These are phyloP conservation scores for Paecilomyces variotii DNA, from an alignment of 2,329 filamentous ascomycete species.

Conservation along the genomic window DNA sequence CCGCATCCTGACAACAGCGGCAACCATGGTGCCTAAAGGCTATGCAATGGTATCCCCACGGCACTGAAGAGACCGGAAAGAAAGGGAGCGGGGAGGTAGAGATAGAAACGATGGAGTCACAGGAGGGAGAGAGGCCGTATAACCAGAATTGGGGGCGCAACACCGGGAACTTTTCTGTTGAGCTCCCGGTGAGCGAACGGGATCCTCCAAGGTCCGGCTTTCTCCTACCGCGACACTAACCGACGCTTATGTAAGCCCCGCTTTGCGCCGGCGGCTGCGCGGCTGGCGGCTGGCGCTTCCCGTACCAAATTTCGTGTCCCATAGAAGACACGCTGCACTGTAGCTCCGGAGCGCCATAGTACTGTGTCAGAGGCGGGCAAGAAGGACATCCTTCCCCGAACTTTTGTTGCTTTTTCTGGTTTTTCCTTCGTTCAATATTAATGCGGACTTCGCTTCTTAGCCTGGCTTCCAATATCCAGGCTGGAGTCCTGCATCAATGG, in stretches of 20 bases:
- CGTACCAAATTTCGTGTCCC: constrained; percentile 8
- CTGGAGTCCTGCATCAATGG: constrained; percentile 34
- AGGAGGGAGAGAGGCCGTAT: constrained; percentile 15
- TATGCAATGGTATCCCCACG: constrained; percentile 10
- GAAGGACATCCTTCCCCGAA: constrained; percentile 7
- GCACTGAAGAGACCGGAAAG: constrained; percentile 6
- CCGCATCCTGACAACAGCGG: constrained; percentile 40
- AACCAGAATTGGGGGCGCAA: constrained; percentile 21
- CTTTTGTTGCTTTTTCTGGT: constrained; percentile 11
- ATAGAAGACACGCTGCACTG: constrained; percentile 11
- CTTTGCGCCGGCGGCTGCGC: constrained; percentile 5
- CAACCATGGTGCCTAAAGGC: constrained; percentile 45
- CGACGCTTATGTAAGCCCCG: background rate
- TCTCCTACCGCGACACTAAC: constrained; percentile 14
- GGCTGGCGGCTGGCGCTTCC: constrained; percentile 10
- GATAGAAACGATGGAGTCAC: constrained; percentile 13
- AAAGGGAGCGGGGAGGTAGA: constrained; percentile 11
- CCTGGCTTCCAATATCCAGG: constrained; percentile 19
- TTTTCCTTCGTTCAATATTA: constrained; percentile 9
- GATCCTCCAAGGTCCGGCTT: constrained; percentile 17
- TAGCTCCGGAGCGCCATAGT: constrained; percentile 1
- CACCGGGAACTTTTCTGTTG: constrained; percentile 34
- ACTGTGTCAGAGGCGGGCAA: background rate
- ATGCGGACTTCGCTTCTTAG: constrained; percentile 19
- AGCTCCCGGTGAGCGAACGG: constrained; percentile 32